Evolutionary conservation across 2,329 filamentous ascomycete species (phyloP).

Genomic region (Chaetomiaceae sp.): DNA sequence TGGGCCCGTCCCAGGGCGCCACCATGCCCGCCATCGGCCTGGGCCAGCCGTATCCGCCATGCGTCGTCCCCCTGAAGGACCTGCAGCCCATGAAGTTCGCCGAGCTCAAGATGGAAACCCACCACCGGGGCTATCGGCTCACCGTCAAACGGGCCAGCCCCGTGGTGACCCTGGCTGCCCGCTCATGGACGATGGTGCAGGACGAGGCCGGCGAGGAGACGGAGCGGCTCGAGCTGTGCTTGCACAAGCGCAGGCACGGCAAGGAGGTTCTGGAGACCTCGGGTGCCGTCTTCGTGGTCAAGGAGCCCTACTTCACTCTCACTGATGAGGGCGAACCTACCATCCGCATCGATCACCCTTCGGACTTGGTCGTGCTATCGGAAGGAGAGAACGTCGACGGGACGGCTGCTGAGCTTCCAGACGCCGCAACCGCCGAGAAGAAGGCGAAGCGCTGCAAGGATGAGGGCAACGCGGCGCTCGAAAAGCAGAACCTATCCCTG

Average conservation of each 20-base stretch:
- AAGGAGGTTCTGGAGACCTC: conserved; percentile 1
- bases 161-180: background rate
- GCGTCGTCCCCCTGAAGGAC: background rate
- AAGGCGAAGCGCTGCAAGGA: background rate
- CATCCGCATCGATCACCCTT: conserved; percentile 9
- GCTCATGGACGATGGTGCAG: conserved; percentile 10
- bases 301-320: conserved; percentile 12
- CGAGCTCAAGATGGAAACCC: conserved; percentile 1
- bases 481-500: background rate
- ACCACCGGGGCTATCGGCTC: conserved; percentile 6
- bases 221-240: conserved; percentile 3
- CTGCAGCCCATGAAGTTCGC: conserved; percentile 3
- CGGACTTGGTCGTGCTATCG: background rate
- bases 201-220: conserved; percentile 3
- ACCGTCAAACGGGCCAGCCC: conserved; percentile 6
- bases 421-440: background rate
- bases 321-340: conserved; percentile 7
- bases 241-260: conserved; percentile 2
- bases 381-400: background rate
- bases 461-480: conserved; percentile 4
- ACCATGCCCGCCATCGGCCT: background rate
- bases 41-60: conserved; percentile 4
- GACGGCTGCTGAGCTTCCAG: background rate
- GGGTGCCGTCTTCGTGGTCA: background rate
- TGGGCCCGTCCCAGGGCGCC: background rate